phyloP scores from a whole-genome alignment of 2,329 filamentous ascomycete species.

The Monosporascus sp. region DNA sequence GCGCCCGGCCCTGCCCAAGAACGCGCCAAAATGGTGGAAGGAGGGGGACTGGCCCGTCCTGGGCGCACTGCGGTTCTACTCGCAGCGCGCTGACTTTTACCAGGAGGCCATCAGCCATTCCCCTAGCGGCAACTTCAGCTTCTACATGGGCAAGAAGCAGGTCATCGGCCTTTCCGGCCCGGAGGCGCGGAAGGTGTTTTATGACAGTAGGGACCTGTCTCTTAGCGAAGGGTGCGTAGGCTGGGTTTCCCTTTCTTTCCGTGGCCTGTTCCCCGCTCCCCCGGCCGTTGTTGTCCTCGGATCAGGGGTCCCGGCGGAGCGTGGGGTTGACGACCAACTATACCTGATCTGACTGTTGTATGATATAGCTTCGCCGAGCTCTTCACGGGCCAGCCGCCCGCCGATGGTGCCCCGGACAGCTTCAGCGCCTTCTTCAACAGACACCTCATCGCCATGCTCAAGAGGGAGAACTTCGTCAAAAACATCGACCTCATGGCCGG shows the following conservation, averaged over 20 bases:
- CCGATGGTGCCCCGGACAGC: slow-evolving; percentile 8
- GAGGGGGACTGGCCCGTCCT: slow-evolving; percentile 32
- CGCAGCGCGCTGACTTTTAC: slow-evolving; percentile 37
- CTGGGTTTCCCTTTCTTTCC: no score
- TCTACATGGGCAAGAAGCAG: slow-evolving; percentile 41
- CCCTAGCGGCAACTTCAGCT: slow-evolving; percentile 43
- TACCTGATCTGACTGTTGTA: not conserved
- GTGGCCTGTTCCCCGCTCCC: no score
- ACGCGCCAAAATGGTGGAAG: slow-evolving; percentile 21
- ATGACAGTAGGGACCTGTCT: slow-evolving; percentile 39
- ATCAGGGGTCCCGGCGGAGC: no score
- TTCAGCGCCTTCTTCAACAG: slow-evolving; percentile 25
- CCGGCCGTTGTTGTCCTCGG: no score
- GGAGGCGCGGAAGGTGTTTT: slow-evolving; percentile 39
- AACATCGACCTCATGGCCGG: slow-evolving; percentile 37
- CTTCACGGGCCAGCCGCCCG: slow-evolving; percentile 13
- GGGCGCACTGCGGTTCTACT: slow-evolving; percentile 39
- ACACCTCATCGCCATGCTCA: slow-evolving; percentile 30
- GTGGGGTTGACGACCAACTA: not conserved
- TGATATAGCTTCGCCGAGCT: slow-evolving; percentile 20
- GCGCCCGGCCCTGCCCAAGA: slow-evolving; percentile 18
- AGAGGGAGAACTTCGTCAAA: slow-evolving; percentile 31
- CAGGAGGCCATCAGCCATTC: slow-evolving; percentile 24
- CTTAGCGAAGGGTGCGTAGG: slow-evolving; percentile 36
- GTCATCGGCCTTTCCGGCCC: slow-evolving; percentile 40